Evolutionary conservation across 208 protist genomes (phyloP), one percentile per base, ranked within the genome.

Genomic region (Vickermania spadyakhi): DNA sequence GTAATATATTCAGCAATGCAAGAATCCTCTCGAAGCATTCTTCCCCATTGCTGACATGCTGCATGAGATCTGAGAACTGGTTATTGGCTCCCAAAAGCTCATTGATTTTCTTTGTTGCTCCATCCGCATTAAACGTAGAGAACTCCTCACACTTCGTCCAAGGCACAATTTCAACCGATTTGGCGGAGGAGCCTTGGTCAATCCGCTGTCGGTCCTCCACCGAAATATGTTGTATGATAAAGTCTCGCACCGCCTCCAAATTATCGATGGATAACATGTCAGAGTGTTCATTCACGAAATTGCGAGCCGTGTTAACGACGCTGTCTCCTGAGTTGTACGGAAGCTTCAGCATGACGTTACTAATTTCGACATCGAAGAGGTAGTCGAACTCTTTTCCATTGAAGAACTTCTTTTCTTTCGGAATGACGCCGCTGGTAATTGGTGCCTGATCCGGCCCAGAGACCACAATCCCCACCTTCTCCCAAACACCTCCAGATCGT

Each of bases 351-450:
- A 81, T 85, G 4, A 28, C 54, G 1, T 79, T 81, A 50, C 86
- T 62, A 7, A 97, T 73, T 62, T 98, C 87, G n/a, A 98, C 85
- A 36, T 96, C 83, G 69, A 98, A 98, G 18, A 98, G 69, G 58
- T 97, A 97, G 72, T 98, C 96, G 66, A 97, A 98, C 23, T 89
- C 64, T 31, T 81, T 77, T 2, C 95, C 97, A 25, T 97, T 74
- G 53, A 89, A 63, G 26, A 85, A 58, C 56, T 85, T 61, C 67
- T 94, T 96, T 25, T 84, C 67, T 28, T 68, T 64, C 28, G 60
- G 45, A 36, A 72, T 74, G 31, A 53, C 5, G 1, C 28, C 60
- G 62, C 70, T 72, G 1, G 62, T 82, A 67, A 77, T 79, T 22
- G 54, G 45, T 25, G 62, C 28, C 7, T 65, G 56, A n/a, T 75